A percentile compares a stretch with the other conserved stretches of the same genome.
phyloP scores from a whole-genome alignment of 2,329 filamentous ascomycete genomes.

The Monosporascus sp. region DNA sequence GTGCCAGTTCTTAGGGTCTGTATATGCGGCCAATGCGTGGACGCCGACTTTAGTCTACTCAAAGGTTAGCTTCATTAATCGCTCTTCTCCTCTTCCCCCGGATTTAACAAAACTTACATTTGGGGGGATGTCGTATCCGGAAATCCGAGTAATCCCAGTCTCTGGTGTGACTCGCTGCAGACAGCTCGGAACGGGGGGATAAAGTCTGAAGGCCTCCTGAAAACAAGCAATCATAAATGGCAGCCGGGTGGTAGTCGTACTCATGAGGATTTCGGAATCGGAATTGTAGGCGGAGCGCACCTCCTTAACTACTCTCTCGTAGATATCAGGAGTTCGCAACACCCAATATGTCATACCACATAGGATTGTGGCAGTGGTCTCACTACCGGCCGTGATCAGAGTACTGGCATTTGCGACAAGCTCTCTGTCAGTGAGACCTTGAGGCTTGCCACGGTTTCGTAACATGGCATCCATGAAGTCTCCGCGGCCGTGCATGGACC shows the following conservation, averaged over 20 bases:
- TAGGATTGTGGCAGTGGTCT: constrained; percentile 27
- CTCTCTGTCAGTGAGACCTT: constrained; percentile 24
- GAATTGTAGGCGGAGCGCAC: constrained; percentile 42
- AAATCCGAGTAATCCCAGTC: constrained; percentile 16
- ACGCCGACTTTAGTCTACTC: constrained; percentile 16
- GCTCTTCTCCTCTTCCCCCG: no score
- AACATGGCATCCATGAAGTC: constrained; percentile 29
- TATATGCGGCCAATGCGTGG: constrained; percentile 20
- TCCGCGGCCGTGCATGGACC: constrained; percentile 18
- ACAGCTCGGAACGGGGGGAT: constrained; percentile 17
- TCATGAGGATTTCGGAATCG: constrained; percentile 38
- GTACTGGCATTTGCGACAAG: constrained; percentile 26
- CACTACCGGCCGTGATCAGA: constrained; percentile 24
- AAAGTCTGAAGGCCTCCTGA: constrained; percentile 20
- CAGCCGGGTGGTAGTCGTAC: constrained; percentile 21
- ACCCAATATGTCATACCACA: constrained; percentile 22
- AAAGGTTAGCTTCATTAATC: background rate
- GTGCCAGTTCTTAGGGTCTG: constrained; percentile 19
- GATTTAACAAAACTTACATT: constrained; percentile 11
- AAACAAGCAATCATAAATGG: constrained; percentile 21
- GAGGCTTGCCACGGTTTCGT: constrained; percentile 22
- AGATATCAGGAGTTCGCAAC: constrained; percentile 24
- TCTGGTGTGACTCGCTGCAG: constrained; percentile 16
- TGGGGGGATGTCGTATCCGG: constrained; percentile 16
- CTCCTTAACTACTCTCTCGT: constrained; percentile 27